Evolutionary conservation across 495 filamentous ascomycete species (phyloP).

Genomic region (Penicillium lividum): DNA sequence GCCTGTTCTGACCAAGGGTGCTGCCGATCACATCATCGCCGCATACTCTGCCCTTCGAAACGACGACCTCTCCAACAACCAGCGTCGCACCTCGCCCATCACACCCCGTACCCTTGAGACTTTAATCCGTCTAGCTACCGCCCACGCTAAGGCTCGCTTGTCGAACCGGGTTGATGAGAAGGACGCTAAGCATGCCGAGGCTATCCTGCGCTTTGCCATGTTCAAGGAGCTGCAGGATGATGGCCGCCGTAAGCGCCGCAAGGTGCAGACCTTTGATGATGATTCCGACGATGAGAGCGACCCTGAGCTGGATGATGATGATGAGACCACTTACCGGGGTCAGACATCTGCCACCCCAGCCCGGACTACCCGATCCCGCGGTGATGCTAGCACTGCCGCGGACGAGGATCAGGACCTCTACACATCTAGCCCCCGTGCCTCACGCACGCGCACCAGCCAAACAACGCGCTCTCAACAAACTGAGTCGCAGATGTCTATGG

Average conservation of each 20-base stretch:
- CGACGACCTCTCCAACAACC: constrained; percentile 92
- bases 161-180: constrained; percentile 91
- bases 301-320: constrained; percentile 35
- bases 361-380: constrained; percentile 46
- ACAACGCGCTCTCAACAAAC: constrained; percentile 41
- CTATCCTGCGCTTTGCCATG: constrained; percentile 89
- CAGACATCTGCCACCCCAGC: constrained; percentile 41
- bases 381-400: constrained; percentile 35
- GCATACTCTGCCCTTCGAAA: constrained; percentile 95
- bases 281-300: constrained; percentile 48
- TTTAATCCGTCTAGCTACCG: constrained; percentile 92
- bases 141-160: constrained; percentile 90
- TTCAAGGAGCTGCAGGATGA: constrained; percentile 97
- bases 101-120: constrained; percentile 98
- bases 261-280: constrained; percentile 51
- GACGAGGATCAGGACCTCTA: constrained; percentile 56
- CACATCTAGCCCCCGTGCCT: constrained; percentile 54
- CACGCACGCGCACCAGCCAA: constrained; percentile 45
- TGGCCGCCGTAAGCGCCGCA: constrained; percentile 73
- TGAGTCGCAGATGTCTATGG: constrained; percentile 63
- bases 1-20: constrained; percentile 89
- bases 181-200: constrained; percentile 85
- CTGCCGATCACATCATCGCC: constrained; percentile 85
- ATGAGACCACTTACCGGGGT: constrained; percentile 30
- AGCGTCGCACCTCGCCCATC: constrained; percentile 90